phyloP scores from a whole-genome alignment of 2,329 filamentous ascomycete species.

The Pseudogymnoascus pannorum region DNA sequence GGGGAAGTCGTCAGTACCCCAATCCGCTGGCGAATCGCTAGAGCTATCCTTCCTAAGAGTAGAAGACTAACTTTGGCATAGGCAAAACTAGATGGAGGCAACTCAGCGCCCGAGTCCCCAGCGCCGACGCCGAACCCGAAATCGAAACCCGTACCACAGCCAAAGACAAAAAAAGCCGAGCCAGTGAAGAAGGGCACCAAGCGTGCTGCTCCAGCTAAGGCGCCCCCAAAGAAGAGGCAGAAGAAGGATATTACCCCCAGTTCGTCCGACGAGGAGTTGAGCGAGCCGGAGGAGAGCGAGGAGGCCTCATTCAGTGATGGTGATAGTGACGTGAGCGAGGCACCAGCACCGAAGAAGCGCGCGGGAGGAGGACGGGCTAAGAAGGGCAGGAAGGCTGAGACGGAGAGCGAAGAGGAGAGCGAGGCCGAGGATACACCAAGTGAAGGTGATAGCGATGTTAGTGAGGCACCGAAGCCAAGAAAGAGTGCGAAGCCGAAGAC shows the following conservation, averaged over 20 bases:
- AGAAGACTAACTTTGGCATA: conserved; percentile 12
- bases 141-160: conserved; percentile 11
- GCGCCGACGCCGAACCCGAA: neutral
- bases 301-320: conserved; percentile 7
- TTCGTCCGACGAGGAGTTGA: conserved; percentile 12
- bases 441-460: conserved; percentile 16
- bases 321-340: conserved; percentile 12
- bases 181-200: conserved; percentile 35
- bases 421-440: conserved; percentile 16
- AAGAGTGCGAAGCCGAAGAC: conserved; percentile 19
- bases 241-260: conserved; percentile 24
- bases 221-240: conserved; percentile 26
- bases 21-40: neutral
- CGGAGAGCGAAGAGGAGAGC: conserved; percentile 5
- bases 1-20: conserved; percentile 41
- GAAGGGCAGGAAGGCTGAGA: conserved; percentile 8
- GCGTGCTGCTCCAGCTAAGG: conserved; percentile 35
- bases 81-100: conserved; percentile 15
- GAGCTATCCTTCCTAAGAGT: conserved; percentile 8
- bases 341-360: conserved; percentile 14
- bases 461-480: conserved; percentile 16
- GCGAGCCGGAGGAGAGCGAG: neutral
- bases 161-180: conserved; percentile 37
- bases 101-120: conserved; percentile 1
- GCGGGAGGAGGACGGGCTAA: neutral